A percentile compares a stretch with the other conserved stretches of the same genome.
phyloP scores from a whole-genome alignment of 2,329 filamentous ascomycete genomes.

The Aspergillus uvarum region DNA sequence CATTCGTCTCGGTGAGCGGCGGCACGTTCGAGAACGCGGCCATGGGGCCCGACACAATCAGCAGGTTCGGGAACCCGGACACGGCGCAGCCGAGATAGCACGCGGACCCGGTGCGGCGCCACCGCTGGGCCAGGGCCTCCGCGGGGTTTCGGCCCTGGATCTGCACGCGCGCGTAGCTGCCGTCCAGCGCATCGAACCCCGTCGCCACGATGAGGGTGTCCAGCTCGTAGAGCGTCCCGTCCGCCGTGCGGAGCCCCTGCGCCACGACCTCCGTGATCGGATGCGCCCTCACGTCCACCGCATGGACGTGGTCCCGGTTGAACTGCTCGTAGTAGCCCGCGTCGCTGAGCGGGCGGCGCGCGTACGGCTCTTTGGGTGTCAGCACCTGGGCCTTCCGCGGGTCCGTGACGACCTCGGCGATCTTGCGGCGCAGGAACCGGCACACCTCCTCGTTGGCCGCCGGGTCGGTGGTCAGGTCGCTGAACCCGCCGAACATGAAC shows the following conservation, averaged over 20 bases:
- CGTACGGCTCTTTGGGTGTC: slow-evolving; percentile 18
- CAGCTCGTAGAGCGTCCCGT: slow-evolving; percentile 32
- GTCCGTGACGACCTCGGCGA: slow-evolving; percentile 32
- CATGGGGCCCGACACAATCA: slow-evolving; percentile 43
- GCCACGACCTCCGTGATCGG: slow-evolving; percentile 26
- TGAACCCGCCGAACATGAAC: slow-evolving; percentile 28
- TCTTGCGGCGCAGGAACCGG: slow-evolving; percentile 40
- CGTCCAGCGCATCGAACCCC: slow-evolving; percentile 38
- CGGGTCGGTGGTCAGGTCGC: slow-evolving; percentile 36
- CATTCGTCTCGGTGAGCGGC: slow-evolving; percentile 31
- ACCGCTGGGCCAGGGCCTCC: background rate
- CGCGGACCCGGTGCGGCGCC: slow-evolving; percentile 25
- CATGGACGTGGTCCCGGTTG: slow-evolving; percentile 46
- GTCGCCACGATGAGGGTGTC: slow-evolving; percentile 29
- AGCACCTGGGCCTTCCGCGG: slow-evolving; percentile 30
- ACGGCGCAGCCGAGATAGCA: slow-evolving; percentile 14
- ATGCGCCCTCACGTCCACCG: slow-evolving; percentile 39
- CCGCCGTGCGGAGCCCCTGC: slow-evolving; percentile 38
- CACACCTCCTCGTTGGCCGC: slow-evolving; percentile 42
- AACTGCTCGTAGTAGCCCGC: slow-evolving; percentile 25
- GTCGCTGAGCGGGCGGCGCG: slow-evolving; percentile 22
- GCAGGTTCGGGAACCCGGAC: slow-evolving; percentile 47
- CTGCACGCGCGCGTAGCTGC: slow-evolving; percentile 36
- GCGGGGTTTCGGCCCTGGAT: slow-evolving; percentile 27
- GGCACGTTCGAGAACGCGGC: slow-evolving; percentile 37